A percentile compares a stretch with the other conserved stretches of the same genome.
Evolutionary conservation across 2,329 filamentous ascomycete species (phyloP).

Genomic region (Colletotrichum euphorbiae): DNA sequence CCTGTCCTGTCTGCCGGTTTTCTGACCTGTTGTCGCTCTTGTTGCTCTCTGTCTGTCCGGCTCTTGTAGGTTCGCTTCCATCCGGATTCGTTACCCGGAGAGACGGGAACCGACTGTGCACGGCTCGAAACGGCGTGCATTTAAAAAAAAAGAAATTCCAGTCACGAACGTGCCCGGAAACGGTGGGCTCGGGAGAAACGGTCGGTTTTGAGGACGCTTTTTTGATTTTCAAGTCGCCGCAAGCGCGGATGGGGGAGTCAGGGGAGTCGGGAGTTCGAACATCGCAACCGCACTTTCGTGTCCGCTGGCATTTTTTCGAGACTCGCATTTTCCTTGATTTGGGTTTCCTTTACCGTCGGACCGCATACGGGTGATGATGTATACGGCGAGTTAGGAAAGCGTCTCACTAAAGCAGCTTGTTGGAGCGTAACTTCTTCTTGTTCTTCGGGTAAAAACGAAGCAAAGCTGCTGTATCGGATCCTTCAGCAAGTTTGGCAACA

Average conservation of each 20-base stretch:
- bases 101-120: constrained; percentile 25
- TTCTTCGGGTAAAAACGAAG: no score
- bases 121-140: constrained; percentile 10
- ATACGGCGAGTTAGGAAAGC: not conserved
- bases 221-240: constrained; percentile 1
- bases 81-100: constrained; percentile 26
- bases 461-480: no score
- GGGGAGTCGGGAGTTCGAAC: not conserved
- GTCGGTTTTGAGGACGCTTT: not conserved
- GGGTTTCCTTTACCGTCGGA: not conserved
- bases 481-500: no score
- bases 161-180: not conserved
- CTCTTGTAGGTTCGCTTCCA: constrained; percentile 31
- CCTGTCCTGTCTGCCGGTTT: not conserved
- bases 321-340: not conserved
- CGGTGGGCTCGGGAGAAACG: constrained; percentile 8
- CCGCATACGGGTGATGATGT: not conserved
- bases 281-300: constrained; percentile 5
- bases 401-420: no score
- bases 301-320: not conserved
- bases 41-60: constrained; percentile 14
- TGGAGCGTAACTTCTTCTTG: no score
- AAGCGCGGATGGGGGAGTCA: not conserved
- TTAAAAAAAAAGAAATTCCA: constrained; percentile 11
- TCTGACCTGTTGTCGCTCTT: not conserved